phyloP scores from a whole-genome alignment of 345 rosid genomes.

The Salix caprea region DNA sequence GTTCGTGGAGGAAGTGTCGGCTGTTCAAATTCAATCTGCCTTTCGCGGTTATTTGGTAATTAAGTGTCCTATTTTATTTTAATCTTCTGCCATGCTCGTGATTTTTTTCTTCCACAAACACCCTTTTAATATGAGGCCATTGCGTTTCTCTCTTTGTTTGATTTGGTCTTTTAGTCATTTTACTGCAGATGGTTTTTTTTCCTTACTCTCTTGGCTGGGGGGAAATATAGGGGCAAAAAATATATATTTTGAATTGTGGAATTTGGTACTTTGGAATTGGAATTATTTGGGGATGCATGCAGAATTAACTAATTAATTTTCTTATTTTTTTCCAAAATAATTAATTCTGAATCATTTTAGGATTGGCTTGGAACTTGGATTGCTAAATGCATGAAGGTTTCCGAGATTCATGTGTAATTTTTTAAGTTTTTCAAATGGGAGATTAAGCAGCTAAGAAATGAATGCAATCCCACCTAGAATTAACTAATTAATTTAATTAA shows the following conservation, averaged over 20 bases:
- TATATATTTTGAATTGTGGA: neutral
- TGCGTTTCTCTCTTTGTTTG: neutral
- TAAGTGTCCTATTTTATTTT: neutral
- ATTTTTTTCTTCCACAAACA: neutral
- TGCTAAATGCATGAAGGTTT: neutral
- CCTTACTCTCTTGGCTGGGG: neutral
- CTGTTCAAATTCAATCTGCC: constrained; percentile 28
- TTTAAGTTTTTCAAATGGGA: neutral
- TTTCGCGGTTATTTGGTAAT: constrained; percentile 33
- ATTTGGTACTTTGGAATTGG: neutral
- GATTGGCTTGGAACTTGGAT: neutral
- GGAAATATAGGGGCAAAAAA: neutral
- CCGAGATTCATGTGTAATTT: neutral
- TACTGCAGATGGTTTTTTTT: neutral
- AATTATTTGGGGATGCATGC: neutral
- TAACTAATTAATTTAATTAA: neutral
- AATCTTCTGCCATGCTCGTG: neutral
- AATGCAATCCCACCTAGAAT: neutral
- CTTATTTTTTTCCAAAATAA: neutral
- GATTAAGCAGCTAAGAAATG: neutral
- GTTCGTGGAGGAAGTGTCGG: constrained; percentile 9
- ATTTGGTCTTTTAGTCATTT: neutral
- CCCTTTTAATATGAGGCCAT: neutral
- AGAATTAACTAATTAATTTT: neutral
- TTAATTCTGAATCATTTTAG: neutral